Conservation (phyloP, 106 monocot species). For the Platanthera zijinensis region DNA sequence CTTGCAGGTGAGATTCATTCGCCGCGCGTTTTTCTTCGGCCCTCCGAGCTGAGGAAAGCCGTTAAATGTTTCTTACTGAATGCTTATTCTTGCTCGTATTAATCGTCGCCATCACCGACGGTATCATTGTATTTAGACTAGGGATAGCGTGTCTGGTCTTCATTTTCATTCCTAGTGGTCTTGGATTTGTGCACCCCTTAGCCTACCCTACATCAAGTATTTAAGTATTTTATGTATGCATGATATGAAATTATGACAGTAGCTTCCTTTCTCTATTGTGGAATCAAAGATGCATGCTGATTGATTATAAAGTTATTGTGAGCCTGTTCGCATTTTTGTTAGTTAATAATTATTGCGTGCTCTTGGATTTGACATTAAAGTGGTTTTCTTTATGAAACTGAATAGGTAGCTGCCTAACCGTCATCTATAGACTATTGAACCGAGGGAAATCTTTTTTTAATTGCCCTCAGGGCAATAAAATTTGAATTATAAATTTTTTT, state of each 20-base stretch:
- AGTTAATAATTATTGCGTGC: background rate
- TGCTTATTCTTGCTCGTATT: too few relatives aligned
- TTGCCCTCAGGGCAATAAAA: background rate
- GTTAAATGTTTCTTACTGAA: too few relatives aligned
- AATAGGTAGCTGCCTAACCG: background rate
- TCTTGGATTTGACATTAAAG: background rate
- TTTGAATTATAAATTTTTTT: background rate
- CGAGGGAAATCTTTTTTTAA: background rate
- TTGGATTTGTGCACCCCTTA: too few relatives aligned
- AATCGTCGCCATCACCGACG: too few relatives aligned
- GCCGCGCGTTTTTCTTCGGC: too few relatives aligned
- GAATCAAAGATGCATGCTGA: background rate
- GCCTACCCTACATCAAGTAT: background rate
- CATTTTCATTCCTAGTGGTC: too few relatives aligned
- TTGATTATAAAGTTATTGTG: background rate
- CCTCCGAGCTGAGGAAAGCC: too few relatives aligned
- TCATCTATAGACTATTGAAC: too few relatives aligned
- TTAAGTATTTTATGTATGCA: background rate
- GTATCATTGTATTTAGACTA: too few relatives aligned
- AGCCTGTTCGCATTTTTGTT: background rate
- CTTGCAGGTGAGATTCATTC: too few relatives aligned
- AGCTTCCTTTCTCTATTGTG: background rate
- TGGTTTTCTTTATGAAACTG: background rate
- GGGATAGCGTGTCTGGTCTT: too few relatives aligned
- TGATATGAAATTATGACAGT: background rate